Evolutionary conservation across 495 filamentous ascomycete species (phyloP).

Genomic region (Penicillium riverlandense): DNA sequence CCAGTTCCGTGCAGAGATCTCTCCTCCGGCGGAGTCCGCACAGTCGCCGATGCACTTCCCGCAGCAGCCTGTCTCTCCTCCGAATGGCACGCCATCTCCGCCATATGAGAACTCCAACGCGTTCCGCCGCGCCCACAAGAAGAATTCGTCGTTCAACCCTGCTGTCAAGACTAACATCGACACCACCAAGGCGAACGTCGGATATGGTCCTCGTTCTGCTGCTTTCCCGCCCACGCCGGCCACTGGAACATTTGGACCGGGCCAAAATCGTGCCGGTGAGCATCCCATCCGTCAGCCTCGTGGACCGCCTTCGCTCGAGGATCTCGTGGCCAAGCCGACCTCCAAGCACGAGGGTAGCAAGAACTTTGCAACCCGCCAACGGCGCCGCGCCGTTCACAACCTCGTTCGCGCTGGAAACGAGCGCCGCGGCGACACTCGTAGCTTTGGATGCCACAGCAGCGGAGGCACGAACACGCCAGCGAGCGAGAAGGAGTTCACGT

Average conservation of each 20-base stretch:
- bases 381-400: constrained; percentile 84
- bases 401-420: constrained; percentile 85
- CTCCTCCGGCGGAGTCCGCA: constrained; percentile 60
- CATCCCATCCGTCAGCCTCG: constrained; percentile 91
- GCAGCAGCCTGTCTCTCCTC: constrained; percentile 51
- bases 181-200: constrained; percentile 48
- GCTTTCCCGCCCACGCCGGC: constrained; percentile 73
- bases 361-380: constrained; percentile 93
- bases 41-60: constrained; percentile 38
- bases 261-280: constrained; percentile 86
- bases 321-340: constrained; percentile 84
- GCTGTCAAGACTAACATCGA: constrained; percentile 51
- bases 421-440: constrained; percentile 62
- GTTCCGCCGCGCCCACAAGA: constrained; percentile 89
- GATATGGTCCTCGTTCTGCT: constrained; percentile 66
- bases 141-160: constrained; percentile 72
- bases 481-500: constrained; percentile 77
- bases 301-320: constrained; percentile 85
- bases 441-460: constrained; percentile 50
- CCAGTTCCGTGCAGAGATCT: constrained; percentile 69
- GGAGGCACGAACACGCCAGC: constrained; percentile 80
- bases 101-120: constrained; percentile 68
- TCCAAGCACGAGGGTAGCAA: constrained; percentile 95
- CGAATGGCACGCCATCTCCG: constrained; percentile 56
- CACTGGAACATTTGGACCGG: constrained; percentile 86